Evolutionary conservation across 2,329 filamentous ascomycete species (phyloP).

Genomic region (Colletotrichum truncatum): DNA sequence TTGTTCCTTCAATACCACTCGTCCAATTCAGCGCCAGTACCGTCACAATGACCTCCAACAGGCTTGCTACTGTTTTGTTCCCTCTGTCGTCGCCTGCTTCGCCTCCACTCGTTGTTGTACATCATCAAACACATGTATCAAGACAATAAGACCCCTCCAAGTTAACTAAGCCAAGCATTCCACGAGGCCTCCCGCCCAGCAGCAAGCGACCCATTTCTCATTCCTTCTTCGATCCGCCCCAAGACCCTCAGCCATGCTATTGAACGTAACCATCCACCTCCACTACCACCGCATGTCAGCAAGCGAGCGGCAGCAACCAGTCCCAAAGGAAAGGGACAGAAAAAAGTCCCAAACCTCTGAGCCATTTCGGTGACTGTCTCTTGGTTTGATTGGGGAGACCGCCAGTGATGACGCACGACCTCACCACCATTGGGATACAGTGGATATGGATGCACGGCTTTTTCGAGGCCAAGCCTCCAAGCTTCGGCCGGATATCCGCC

Average conservation of each 20-base stretch:
- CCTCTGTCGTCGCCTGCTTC: neutral
- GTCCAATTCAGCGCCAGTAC: neutral
- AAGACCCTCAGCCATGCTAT: constrained; percentile 6
- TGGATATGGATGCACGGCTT: neutral
- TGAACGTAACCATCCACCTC: neutral
- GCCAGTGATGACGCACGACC: constrained; percentile 15
- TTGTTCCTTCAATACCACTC: constrained; percentile 11
- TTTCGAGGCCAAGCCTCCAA: constrained; percentile 10
- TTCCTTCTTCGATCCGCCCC: neutral
- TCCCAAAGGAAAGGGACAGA: too few relatives aligned
- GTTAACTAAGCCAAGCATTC: constrained; percentile 21
- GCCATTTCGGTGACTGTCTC: constrained; percentile 6
- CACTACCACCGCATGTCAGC: neutral
- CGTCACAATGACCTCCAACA: neutral
- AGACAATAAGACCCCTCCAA: neutral
- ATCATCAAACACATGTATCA: neutral
- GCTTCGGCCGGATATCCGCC: constrained; percentile 22
- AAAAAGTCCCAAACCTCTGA: neutral
- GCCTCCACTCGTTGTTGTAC: neutral
- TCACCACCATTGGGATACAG: too few relatives aligned
- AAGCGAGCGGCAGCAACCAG: neutral
- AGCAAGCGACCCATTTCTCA: neutral
- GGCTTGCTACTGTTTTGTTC: neutral
- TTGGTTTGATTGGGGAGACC: neutral
- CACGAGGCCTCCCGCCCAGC: constrained; percentile 24